Evolutionary conservation across 2,329 filamentous ascomycete genomes (phyloP), one percentile per base, ranked within the genome.

Genomic region (Davidsoniella neocaledoniae): DNA sequence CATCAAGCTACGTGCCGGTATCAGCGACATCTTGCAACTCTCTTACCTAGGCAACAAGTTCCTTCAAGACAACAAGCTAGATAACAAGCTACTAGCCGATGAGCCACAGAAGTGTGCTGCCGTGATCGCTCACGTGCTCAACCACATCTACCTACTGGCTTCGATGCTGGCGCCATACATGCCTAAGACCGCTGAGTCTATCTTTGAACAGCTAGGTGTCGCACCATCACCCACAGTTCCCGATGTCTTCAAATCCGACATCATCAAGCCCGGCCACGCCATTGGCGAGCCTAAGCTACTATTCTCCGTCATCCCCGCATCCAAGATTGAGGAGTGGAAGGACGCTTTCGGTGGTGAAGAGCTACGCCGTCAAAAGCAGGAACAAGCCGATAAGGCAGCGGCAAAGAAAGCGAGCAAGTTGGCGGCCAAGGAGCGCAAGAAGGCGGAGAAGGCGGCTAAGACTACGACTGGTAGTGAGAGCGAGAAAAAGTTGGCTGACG

Each of bases 321-420:
- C 84, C 63, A 90, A 88, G 68, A 79, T 83, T 43, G 77, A 82
- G 47, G 83, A 90, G 62, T 94, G 87, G 87, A 79, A 82, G 52
- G 76, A 82, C 55, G 73, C 76, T 57, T 94, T 81, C 57, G 78
- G 85, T 55, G 71, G 71, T n/a, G 69, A 71, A 58, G 69, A 72
- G 58, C 69, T 79, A 39, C 81, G 81, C 59, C 82, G 83, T 58
- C 79, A 83, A 56, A 82, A 82, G 59, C 80, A 76, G 41, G 68
- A 72, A 55, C 69, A 68, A 46, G 66, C 67, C 2, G 67, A 67
- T 53, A 71, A 71, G 60, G 66, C 67, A 1, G 70, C 69, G 3
- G 69, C 68, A 2, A 73, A 73, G 62, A 71, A 72, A 59, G 68
- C 67, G 2, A 66, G 66, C 12, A 72, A 70, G 61, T 64, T 68